Conservation (phyloP, 75 land plant genomes). For the Picea glauca region DNA sequence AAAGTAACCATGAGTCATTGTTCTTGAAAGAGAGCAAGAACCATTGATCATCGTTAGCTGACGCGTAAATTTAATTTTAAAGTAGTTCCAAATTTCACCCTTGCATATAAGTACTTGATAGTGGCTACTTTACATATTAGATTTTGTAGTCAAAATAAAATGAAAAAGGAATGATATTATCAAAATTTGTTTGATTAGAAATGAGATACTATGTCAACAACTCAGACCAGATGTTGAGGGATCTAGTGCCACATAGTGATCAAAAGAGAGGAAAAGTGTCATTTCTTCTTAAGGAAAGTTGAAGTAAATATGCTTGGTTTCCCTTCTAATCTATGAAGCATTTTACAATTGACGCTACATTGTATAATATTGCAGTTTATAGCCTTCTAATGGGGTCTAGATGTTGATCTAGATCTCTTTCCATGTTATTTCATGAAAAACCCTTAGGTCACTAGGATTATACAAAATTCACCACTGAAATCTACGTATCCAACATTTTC, state of each 20-base stretch:
- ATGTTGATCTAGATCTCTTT: not conserved
- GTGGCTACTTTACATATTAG: not conserved
- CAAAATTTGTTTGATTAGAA: no score
- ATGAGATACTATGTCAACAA: not conserved
- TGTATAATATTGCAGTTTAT: not conserved
- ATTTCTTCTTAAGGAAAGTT: constrained; percentile 72
- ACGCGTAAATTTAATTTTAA: no score
- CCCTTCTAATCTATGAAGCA: not conserved
- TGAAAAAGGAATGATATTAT: not conserved
- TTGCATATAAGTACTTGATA: not conserved
- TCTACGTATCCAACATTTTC: no score
- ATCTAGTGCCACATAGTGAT: constrained; percentile 86
- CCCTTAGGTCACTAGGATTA: no score
- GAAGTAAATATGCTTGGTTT: not conserved
- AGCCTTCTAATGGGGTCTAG: not conserved
- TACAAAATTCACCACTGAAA: no score
- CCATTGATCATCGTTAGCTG: no score
- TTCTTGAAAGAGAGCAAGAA: no score
- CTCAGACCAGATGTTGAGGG: constrained; percentile 85
- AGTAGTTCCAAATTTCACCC: no score
- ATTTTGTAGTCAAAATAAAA: not conserved
- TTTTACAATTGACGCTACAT: not conserved
- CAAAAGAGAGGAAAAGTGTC: constrained; percentile 98
- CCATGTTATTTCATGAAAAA: constrained; percentile 53
- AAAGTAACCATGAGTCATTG: no score